Evolutionary conservation across 805 yeast species (phyloP), one percentile per base, ranked within the genome.

Genomic region (Saccharomyces eubayanus): DNA sequence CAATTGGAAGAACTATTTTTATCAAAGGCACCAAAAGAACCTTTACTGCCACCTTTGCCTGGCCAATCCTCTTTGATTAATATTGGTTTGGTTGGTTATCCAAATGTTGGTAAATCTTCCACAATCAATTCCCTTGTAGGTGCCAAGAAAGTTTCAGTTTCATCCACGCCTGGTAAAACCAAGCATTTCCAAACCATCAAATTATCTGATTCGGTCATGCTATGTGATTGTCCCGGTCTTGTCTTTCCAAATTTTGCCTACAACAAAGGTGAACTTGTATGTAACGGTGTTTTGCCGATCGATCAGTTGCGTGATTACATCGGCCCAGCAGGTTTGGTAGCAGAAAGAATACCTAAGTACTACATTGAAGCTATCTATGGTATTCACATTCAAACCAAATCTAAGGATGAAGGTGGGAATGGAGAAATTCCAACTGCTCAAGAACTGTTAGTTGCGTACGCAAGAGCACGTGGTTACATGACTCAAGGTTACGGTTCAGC

Each of bases 171-270:
- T 12, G 99, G 99, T 75, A 94, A 94, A 69, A 94, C 99, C 12
- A 94, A 94, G 70, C 99, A 94, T 77, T 94, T 94, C 78, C 99
- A 94, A 75, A 94, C 99, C 1, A 91, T 94, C 57, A 81, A 82
- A 66, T 77, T 94, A 47, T 82, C 96, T 0, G 87, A 86, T 51
- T 78, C 85, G 40, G 94, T 94, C 2, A 78, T 90, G 60, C 76
- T 94, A 51, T 94, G 98, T 73, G 99, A 94, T 77, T 94, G 99
- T 77, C 99, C 99, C 1, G 99, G 99, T 79, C 77, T 94, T 57
- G 99, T 94, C 16, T 94, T 94, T 76, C 99, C 99, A 27, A 94
- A 92, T 65, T 94, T 94, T 68, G 98, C 98, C 6, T 88, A 87
- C 68, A 88, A 97, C 27, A 91, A 90, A 65, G 98, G 96, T 62